Evolutionary conservation across 257 asterid genomes (phyloP), one percentile per base, ranked within the genome.

Genomic region (Echium plantagineum): DNA sequence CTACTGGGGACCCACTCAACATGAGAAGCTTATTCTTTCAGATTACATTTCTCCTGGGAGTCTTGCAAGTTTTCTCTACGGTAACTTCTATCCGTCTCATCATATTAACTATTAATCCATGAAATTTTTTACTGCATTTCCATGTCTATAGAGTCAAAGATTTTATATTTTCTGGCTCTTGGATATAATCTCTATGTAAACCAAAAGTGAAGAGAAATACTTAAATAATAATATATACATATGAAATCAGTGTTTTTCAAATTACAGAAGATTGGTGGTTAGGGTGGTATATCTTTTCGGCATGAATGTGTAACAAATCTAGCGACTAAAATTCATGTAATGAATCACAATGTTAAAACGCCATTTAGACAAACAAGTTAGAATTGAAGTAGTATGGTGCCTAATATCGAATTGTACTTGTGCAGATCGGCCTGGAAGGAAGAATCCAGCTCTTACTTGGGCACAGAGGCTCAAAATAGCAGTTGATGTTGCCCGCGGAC

Each of bases 1-100:
- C 74, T 91, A 91, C 63, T 91, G 98, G 98, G 98, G 98, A 1
- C 94, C 98, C 31, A 91, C 97, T 10, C 98, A 91, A 60, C 98
- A 91, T 7, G 97, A 91, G 82, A 88, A 91, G 84, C 89, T 91
- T 54, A 91, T 91, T 71, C 97, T 91, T 58, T 88, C 98, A 1
- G 97, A 91, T 67, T 88, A 88, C 77, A 82, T 91, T 19, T 82
- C 97, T 73, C 97, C 97, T 7, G 97, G 98, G 62, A 83, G 94
- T 69, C 87, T 91, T 58, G 90, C 97, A 13, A 80, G 86, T 65
- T 91, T 82, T 71, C 94, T 91, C 62, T 88, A 88, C 1, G 98
- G 98, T 91, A 84, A 79, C 21, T 47, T 20, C 38, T 65, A 18
- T 24, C 63, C 17, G 5, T 61, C 55, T 51, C 57, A 42, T 7